Base-by-base conservation (phyloP, 495 filamentous ascomycete genomes). In the Tuber microsphaerosporum region DNA sequence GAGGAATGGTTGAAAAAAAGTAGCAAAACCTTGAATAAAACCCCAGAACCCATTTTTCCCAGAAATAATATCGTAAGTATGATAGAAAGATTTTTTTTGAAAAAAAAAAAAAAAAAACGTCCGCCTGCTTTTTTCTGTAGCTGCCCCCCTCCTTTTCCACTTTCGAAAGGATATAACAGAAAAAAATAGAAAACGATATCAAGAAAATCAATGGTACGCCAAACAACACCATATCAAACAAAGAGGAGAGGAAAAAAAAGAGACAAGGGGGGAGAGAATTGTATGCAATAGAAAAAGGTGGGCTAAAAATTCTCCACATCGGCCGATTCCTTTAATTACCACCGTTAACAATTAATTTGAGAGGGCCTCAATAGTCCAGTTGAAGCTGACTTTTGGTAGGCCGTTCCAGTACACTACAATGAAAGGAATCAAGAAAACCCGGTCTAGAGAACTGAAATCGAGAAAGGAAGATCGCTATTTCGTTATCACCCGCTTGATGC, bases 401-500 rank as follows among this genome's bases (percentile, higher is more conserved):
- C 56, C 56, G 4, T 26, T 65, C 56, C 26, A 34, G 56, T 34
- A 17, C 56, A 34, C 26, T 65, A 34, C 26, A 65, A 65, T 65
- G 56, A 19, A 34, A 34, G 56, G 26, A 19, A 65, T 65, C 56
- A 31, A 16, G n/a, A 65, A 65, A 65, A 65, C 56, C 56, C 14
- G 14, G 56, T 31, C 2, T 31, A 31, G 14, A 16, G 26, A 31
- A 34, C 26, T 34, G 56, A 65, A 31, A 19, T 17, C 26, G 56
- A 31, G 26, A 5, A 1, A 31, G 17, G 56, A 65, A 65, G 56
- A 19, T 65, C 26, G 14, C 26, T 65, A 65, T 65, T 65, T 79
- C 77, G 76, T 79, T 79, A 79, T 73, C 71, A 45, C 75, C 42
- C 75, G 72, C 78, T 39, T 34, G 44, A 70, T 75, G 34, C 70